These are phyloP conservation scores for Pseudogymnoascus sp. DNA, from an alignment of 2,329 filamentous ascomycete species.

Conservation along the genomic window DNA sequence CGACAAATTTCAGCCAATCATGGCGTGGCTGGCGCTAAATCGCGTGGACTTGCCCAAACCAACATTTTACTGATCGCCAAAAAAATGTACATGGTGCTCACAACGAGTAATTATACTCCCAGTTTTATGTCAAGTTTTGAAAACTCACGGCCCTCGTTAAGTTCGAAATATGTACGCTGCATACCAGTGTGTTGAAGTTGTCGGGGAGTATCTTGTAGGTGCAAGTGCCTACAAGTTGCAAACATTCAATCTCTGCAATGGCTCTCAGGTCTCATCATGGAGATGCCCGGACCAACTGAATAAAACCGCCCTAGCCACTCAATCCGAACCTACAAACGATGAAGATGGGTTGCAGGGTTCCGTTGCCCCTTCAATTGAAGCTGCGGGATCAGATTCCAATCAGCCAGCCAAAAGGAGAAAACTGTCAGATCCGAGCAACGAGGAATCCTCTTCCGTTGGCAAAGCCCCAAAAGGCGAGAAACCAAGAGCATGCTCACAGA, in stretches of 20 bases:
- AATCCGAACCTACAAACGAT: conserved; percentile 10
- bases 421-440: conserved; percentile 16
- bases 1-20: neutral
- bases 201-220: conserved; percentile 58
- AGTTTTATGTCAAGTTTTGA: neutral
- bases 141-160: neutral
- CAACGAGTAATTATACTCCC: neutral
- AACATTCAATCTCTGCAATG: conserved; percentile 54
- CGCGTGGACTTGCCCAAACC: conserved; percentile 6
- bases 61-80: neutral
- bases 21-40: neutral
- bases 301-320: neutral
- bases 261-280: conserved; percentile 46
- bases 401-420: conserved; percentile 28
- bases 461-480: neutral
- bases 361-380: conserved; percentile 11
- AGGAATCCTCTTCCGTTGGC: neutral
- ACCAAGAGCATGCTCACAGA: conserved; percentile 17
- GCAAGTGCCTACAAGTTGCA: conserved; percentile 68
- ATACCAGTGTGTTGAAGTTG: conserved; percentile 55
- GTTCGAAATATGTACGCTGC: conserved; percentile 42
- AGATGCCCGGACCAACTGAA: conserved; percentile 19
- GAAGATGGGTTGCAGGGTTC: conserved; percentile 12
- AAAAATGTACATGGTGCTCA: neutral
- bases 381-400: neutral